phyloP scores from a whole-genome alignment of 2,329 filamentous ascomycete genomes.

The Ceratocystis papillata region DNA sequence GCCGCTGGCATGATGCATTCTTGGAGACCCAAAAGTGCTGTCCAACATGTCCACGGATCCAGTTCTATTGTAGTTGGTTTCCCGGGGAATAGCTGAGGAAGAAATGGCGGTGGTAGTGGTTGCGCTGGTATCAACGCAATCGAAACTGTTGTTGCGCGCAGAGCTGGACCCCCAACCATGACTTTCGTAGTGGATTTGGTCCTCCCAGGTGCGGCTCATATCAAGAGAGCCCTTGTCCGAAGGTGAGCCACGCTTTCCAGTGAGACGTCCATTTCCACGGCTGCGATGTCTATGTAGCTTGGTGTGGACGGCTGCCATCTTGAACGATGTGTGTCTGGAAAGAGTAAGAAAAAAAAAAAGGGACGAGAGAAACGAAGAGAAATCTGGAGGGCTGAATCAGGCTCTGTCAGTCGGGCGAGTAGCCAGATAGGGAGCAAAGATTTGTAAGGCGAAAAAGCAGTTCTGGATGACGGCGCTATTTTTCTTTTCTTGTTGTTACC shows the following conservation, averaged over 20 bases:
- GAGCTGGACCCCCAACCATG: constrained; percentile 30
- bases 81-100: constrained; percentile 13
- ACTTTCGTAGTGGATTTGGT: constrained; percentile 37
- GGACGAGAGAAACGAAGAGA: constrained; percentile 22
- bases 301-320: constrained; percentile 27
- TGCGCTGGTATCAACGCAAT: constrained; percentile 33
- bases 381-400: not conserved
- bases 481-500: too few relatives aligned
- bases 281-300: constrained; percentile 26
- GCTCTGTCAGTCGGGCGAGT: not conserved
- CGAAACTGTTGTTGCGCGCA: constrained; percentile 39
- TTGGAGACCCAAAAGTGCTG: constrained; percentile 15
- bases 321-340: constrained; percentile 25
- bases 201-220: constrained; percentile 49
- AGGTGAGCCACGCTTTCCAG: constrained; percentile 46
- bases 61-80: constrained; percentile 19
- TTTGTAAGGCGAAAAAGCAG: not conserved
- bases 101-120: constrained; percentile 26
- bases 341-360: constrained; percentile 24
- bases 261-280: constrained; percentile 28
- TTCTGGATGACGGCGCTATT: not conserved
- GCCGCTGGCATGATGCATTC: constrained; percentile 16
- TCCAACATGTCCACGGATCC: constrained; percentile 12
- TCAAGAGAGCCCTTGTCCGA: constrained; percentile 55
- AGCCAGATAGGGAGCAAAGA: not conserved